A percentile compares a stretch with the other conserved stretches of the same genome.
Conservation (phyloP, 2,329 filamentous ascomycete genomes). For the Coniochaeta ligniaria region DNA sequence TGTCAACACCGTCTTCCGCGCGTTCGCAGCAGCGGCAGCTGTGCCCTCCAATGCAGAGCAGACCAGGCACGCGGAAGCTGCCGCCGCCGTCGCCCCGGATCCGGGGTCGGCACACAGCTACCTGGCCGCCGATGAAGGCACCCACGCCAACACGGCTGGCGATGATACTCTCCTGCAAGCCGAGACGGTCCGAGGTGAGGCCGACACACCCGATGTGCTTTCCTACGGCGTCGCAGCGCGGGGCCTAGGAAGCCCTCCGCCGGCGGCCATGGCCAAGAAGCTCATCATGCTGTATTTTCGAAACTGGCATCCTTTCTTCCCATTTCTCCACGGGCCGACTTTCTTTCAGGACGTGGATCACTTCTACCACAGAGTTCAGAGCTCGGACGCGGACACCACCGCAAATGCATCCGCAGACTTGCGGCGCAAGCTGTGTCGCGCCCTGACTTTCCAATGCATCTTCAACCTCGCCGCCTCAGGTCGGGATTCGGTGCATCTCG, state of each 20-base stretch:
- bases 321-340: constrained; percentile 41
- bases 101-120: constrained; percentile 12
- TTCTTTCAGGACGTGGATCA: constrained; percentile 36
- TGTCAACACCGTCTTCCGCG: constrained; percentile 43
- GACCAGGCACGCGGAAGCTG: constrained; percentile 5
- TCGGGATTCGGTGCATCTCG: constrained; percentile 22
- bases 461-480: constrained; percentile 36
- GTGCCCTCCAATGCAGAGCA: constrained; percentile 15
- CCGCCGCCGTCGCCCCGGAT: constrained; percentile 14
- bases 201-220: neutral
- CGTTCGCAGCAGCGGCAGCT: constrained; percentile 32
- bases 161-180: neutral
- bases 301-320: constrained; percentile 44
- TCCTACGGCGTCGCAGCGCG: constrained; percentile 10
- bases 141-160: neutral
- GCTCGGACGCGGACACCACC: neutral
- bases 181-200: neutral
- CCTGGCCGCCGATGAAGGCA: constrained; percentile 8
- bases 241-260: constrained; percentile 19
- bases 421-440: constrained; percentile 18
- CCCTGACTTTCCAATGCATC: constrained; percentile 39
- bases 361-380: constrained; percentile 22
- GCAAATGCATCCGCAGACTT: constrained; percentile 11
- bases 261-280: constrained; percentile 24
- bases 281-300: constrained; percentile 41